Evolutionary conservation across 306 rosid species (phyloP), one percentile per base, ranked within the genome.

Genomic region (Calophaca sinica): DNA sequence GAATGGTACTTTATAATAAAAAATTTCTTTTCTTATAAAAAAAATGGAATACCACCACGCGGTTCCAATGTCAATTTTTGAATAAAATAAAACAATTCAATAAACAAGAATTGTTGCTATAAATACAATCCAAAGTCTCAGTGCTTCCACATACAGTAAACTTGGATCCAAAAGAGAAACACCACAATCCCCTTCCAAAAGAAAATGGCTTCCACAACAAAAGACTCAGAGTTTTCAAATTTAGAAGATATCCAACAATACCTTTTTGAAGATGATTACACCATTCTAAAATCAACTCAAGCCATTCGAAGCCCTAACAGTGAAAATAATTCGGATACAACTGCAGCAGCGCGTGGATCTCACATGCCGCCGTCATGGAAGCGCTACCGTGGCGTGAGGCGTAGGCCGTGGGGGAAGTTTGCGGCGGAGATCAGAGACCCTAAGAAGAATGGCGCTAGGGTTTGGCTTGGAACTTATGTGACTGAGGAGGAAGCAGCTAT

Each of bases 351-450:
- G 46, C 45, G 60, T 63, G 59, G 11, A 3, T 5, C 2, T 0
- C 9, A 68, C 54, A 20, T 77, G 8, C 32, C 74, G 8, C 29
- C 80, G 0, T 3, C 11, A 3, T 83, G 88, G 82, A 65, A 63
- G 83, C 86, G 74, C 5, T 89, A 76, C 38, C 53, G 81, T 6
- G 94, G 94, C 0, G 94, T 89, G 63, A 83, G 94, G 53, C 80
- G 89, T n/a, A 68, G 94, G 77, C 94, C 89, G 0, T 84, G 90
- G 94, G 94, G 89, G 14, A 85, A 87, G 66, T 89, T 77, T 4
- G 91, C 90, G 0, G 91, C 91, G 4, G 91, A 89, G 62, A 82
- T 77, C 5, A 77, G 87, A 39, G 84, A 80, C 5, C 82, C 84
- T 0, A 75, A 84, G 74, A 84, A 68, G 73, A 90, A 84, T 1